A percentile compares a stretch with the other conserved stretches of the same genome.
Conservation (phyloP, 495 filamentous ascomycete species). For the Immersiella caudata region DNA sequence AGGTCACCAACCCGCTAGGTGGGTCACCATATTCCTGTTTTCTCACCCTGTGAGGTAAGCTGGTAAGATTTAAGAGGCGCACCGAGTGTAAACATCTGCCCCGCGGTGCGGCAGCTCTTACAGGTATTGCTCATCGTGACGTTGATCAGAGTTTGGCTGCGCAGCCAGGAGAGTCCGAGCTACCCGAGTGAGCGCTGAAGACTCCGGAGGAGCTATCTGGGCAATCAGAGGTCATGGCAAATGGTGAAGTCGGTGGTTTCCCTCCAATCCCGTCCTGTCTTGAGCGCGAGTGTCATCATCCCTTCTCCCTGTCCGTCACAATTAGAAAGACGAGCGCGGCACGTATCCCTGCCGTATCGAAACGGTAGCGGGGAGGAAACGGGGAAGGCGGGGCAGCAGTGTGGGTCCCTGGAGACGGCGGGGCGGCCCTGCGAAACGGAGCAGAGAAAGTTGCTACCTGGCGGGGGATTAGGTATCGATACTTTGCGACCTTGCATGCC, state of each 20-base stretch:
- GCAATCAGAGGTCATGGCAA: neutral
- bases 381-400: neutral
- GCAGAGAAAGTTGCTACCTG: neutral
- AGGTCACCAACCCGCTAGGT: constrained; percentile 9
- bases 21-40: neutral
- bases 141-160: constrained; percentile 5
- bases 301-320: no score
- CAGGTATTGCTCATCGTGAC: neutral
- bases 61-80: neutral
- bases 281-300: neutral
- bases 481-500: constrained; percentile 13
- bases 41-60: constrained; percentile 2
- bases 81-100: neutral
- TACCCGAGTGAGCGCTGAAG: neutral
- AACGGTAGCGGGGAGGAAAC: neutral
- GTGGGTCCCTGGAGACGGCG: neutral
- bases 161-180: constrained; percentile 2
- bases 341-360: neutral
- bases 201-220: neutral
- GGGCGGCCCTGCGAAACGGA: neutral
- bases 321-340: neutral
- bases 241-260: neutral
- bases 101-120: neutral
- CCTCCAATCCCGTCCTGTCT: neutral
- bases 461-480: constrained; percentile 17